Percentiles rank a stretch among this genome's conserved stretches.
phyloP scores from a whole-genome alignment of 257 asterid species.

The Nicotiana attenuata region DNA sequence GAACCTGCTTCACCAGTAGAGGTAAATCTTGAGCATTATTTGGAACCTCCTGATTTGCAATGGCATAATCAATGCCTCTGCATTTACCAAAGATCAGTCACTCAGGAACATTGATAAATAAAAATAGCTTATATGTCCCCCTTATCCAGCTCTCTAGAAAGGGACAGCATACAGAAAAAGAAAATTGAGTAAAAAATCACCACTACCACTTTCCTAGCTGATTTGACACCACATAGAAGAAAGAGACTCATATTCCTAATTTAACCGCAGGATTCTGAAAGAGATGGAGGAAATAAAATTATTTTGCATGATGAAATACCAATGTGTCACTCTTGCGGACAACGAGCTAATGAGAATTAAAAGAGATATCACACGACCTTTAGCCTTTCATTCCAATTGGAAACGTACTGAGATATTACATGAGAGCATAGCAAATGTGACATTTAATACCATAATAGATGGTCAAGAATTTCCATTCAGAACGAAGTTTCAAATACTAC shows the following conservation, averaged over 20 bases:
- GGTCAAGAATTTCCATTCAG: background rate
- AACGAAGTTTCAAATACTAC: background rate
- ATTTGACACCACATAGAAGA: background rate
- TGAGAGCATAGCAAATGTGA: background rate
- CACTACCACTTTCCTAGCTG: constrained; percentile 5
- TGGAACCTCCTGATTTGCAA: constrained; percentile 57
- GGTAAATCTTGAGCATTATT: constrained; percentile 56
- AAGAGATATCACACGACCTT: background rate
- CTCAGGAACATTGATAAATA: constrained; percentile 4
- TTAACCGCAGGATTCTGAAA: background rate
- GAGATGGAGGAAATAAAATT: background rate
- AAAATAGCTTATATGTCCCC: background rate
- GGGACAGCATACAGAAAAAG: background rate
- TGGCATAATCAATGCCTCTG: constrained; percentile 76
- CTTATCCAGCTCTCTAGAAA: background rate
- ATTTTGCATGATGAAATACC: background rate
- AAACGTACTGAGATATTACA: background rate
- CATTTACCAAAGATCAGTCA: constrained; percentile 18
- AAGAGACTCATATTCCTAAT: background rate
- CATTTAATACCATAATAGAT: background rate
- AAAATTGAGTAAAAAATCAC: background rate
- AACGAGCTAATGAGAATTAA: background rate
- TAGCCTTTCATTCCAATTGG: background rate
- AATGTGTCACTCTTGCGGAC: background rate
- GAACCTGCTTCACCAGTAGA: constrained; percentile 57